Conservation (phyloP, 179 eudicot species). For the Camellia oleifera region DNA sequence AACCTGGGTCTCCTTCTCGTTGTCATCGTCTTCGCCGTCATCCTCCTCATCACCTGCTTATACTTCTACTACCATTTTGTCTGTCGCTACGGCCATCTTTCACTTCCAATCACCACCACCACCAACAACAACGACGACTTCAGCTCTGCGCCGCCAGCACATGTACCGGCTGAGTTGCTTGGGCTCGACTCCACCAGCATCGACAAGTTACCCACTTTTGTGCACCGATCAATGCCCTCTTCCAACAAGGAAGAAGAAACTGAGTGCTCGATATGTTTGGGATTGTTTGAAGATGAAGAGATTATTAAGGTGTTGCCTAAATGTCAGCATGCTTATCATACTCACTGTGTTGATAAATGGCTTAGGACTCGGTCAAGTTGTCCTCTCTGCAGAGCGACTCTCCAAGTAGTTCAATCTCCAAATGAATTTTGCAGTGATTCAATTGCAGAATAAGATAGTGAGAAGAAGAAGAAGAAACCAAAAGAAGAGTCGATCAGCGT, state of each 20-base stretch:
- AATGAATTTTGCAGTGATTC: not conserved
- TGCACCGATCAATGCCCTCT: not conserved
- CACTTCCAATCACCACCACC: not conserved
- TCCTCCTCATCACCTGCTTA: conserved; percentile 9
- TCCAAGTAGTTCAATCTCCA: not conserved
- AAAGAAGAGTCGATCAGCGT: not conserved
- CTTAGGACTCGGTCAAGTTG: conserved; percentile 19
- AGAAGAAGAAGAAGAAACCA: not conserved
- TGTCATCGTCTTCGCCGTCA: not conserved
- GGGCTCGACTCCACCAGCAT: conserved; percentile 21
- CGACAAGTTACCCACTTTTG: conserved; percentile 11
- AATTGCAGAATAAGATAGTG: not conserved
- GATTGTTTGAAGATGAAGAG: conserved; percentile 16
- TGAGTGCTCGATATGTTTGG: conserved; percentile 25
- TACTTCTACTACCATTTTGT: conserved; percentile 14
- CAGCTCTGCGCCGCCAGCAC: not conserved
- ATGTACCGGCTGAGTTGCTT: not conserved
- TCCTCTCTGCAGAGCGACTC: conserved; percentile 22
- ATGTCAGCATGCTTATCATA: conserved; percentile 22
- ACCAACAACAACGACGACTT: not conserved
- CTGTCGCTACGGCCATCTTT: conserved; percentile 11
- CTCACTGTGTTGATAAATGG: conserved; percentile 22
- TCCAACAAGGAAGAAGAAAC: not conserved
- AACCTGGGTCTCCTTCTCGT: conserved; percentile 1
- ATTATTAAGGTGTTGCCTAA: conserved; percentile 17